These are phyloP conservation scores for Cercophora newfieldiana DNA, from an alignment of 495 filamentous ascomycete genomes.

Conservation along the genomic window DNA sequence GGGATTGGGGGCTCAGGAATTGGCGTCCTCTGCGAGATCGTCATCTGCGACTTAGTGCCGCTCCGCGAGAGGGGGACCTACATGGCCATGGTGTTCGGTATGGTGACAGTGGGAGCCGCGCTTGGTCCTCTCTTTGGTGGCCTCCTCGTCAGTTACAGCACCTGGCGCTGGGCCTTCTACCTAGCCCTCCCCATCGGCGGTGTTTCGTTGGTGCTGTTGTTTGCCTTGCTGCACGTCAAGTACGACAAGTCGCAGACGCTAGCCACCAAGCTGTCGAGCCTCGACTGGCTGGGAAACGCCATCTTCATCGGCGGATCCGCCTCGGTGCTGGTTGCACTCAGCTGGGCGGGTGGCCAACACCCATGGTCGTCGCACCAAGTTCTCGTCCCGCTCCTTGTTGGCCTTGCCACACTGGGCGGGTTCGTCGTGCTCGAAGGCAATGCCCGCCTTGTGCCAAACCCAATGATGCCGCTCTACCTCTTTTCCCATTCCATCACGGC, in stretches of 20 bases:
- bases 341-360: slow-evolving; percentile 18
- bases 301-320: slow-evolving; percentile 32
- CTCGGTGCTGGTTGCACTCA: slow-evolving; percentile 31
- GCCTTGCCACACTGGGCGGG: slow-evolving; percentile 23
- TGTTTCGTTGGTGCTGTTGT: slow-evolving; percentile 27
- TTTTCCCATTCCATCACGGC: slow-evolving; percentile 34
- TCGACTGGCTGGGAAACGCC: slow-evolving; percentile 37
- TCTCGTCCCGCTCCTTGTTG: slow-evolving; percentile 32
- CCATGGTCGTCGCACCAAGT: slow-evolving; percentile 34
- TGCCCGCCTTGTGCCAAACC: slow-evolving; percentile 22
- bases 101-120: background rate
- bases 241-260: slow-evolving; percentile 26
- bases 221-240: slow-evolving; percentile 35
- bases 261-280: slow-evolving; percentile 16
- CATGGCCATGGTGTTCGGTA: slow-evolving; percentile 41
- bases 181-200: slow-evolving; percentile 37
- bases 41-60: slow-evolving; percentile 69
- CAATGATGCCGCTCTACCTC: slow-evolving; percentile 32
- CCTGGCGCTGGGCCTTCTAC: slow-evolving; percentile 43
- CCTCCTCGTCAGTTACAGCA: slow-evolving; percentile 52
- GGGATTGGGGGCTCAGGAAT: slow-evolving; percentile 78
- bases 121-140: background rate
- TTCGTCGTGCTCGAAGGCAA: slow-evolving; percentile 27
- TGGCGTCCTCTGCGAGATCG: slow-evolving; percentile 70
- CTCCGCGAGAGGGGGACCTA: slow-evolving; percentile 59